Evolutionary conservation across 1,284 basidiomycete species (phyloP).

Genomic region (Puccinia brachypodii): DNA sequence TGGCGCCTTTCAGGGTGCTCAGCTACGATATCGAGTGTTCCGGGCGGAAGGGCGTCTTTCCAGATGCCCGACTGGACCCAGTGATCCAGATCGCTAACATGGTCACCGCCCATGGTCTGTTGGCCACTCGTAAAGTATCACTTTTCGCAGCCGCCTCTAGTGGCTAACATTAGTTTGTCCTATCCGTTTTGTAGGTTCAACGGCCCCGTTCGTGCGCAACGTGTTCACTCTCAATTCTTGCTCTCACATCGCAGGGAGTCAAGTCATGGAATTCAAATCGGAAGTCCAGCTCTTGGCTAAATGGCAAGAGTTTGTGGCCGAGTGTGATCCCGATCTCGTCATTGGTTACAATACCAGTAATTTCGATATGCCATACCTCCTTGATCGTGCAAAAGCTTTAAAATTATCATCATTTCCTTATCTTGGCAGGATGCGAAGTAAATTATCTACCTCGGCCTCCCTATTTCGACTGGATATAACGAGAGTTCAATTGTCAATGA

Average conservation of each 20-base stretch:
- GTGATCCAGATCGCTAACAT: constrained; percentile 97
- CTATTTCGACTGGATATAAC: neutral
- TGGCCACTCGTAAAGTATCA: too few relatives aligned
- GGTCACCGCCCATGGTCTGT: constrained; percentile 86
- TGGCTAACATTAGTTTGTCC: neutral
- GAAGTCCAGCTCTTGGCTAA: constrained; percentile 71
- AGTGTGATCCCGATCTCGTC: constrained; percentile 86
- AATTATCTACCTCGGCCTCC: constrained; percentile 51
- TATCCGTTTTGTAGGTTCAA: constrained; percentile 66
- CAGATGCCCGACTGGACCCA: constrained; percentile 80
- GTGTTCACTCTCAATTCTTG: constrained; percentile 93
- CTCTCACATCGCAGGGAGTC: constrained; percentile 87
- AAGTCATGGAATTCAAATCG: constrained; percentile 79
- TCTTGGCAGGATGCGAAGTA: constrained; percentile 76
- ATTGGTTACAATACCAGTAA: constrained; percentile 89
- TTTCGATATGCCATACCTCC: constrained; percentile 90
- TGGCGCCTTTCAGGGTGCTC: constrained; percentile 84
- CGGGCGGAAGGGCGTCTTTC: constrained; percentile 90
- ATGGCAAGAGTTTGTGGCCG: constrained; percentile 81
- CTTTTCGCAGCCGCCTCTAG: neutral
- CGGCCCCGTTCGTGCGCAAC: constrained; percentile 86
- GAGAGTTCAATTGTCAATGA: neutral
- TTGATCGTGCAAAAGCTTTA: constrained; percentile 81
- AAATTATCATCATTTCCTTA: constrained; percentile 71
- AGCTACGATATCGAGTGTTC: constrained; percentile 98